Base-by-base conservation (phyloP, 169 alveolate species). In the Cyclospora cayetanensis region DNA sequence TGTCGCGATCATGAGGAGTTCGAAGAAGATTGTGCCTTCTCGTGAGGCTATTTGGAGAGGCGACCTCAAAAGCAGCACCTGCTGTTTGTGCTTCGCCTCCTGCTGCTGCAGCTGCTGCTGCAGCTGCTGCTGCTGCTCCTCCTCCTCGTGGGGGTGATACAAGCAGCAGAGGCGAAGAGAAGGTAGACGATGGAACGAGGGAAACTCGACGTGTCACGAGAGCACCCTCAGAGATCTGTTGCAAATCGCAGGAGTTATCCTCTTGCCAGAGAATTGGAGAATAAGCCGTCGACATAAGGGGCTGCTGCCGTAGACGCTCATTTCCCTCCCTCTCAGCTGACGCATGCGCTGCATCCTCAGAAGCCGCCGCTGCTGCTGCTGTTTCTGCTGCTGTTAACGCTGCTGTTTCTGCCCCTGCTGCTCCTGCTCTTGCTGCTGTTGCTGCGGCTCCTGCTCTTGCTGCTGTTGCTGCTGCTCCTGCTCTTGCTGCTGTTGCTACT, bases 101-200 rank as follows among this genome's bases (percentile, higher is more conserved):
- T 2, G 83, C 25, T n/a, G 37, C 60, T 12, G 27, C 83, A 34
- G 86, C 86, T 42, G 86, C 86, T 27, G 86, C 41, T 11, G 86
- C 68, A 20, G n/a, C 55, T 72, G 83, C 83, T 2, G 83, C 25
- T n/a, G 37, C 60, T 12, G 27, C 83, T 42, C 68, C 86, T 42
- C 68, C 86, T 27, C 68, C 41, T 11, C 68, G 46, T 25, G 68
- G 50, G 34, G 86, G 86, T 7, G 86, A 76, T 66, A 76, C 46
- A 37, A 76, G 86, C 86, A 76, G 68, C 86, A 76, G 27, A 5
- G 86, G 86, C 29, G 86, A 76, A 5, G 86, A 76, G 11, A 76
- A 76, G 27, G 39, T 76, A 7, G 86, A 76, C 2, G 86, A 43
- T n/a, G n/a, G n/a, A n/a, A n/a, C n/a, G n/a, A n/a, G n/a, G n/a